phyloP scores from a whole-genome alignment of 2,329 filamentous ascomycete genomes.

The Ophiostoma sp. region DNA sequence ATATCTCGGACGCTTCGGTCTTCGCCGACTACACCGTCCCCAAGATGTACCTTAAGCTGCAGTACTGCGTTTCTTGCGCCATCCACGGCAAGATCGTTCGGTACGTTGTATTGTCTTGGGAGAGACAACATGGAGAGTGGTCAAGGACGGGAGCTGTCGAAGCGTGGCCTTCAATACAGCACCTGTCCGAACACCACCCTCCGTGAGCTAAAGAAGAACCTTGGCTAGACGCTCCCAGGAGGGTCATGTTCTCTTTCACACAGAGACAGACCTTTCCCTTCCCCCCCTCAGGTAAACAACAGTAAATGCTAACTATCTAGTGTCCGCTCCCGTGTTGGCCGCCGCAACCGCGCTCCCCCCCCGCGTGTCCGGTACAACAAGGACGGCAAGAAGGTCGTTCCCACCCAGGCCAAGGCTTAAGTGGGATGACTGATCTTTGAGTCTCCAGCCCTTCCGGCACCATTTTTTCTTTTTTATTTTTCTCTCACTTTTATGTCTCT shows the following conservation, averaged over 20 bases:
- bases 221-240: conserved; percentile 32
- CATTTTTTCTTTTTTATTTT: conserved; percentile 12
- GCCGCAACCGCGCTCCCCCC: conserved; percentile 97
- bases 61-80: conserved; percentile 99
- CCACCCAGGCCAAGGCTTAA: conserved; percentile 66
- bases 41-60: conserved; percentile 99
- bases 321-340: conserved; percentile 93
- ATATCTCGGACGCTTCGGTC: conserved; percentile 99
- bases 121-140: conserved; percentile 47
- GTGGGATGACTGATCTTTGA: conserved; percentile 2
- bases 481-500: conserved; percentile 5
- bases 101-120: conserved; percentile 69
- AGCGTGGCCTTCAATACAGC: background rate
- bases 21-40: conserved; percentile 99
- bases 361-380: conserved; percentile 99
- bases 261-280: background rate
- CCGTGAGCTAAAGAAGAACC: conserved; percentile 44
- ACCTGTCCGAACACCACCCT: conserved; percentile 13
- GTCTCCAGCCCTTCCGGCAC: background rate
- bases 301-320: conserved; percentile 50
- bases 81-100: conserved; percentile 99
- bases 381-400: conserved; percentile 99
- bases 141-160: conserved; percentile 1
- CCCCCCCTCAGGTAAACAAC: background rate
- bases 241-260: conserved; percentile 20